These are phyloP conservation scores for Malania oleifera DNA, from an alignment of 164 flowering plant genomes.

Conservation along the genomic window DNA sequence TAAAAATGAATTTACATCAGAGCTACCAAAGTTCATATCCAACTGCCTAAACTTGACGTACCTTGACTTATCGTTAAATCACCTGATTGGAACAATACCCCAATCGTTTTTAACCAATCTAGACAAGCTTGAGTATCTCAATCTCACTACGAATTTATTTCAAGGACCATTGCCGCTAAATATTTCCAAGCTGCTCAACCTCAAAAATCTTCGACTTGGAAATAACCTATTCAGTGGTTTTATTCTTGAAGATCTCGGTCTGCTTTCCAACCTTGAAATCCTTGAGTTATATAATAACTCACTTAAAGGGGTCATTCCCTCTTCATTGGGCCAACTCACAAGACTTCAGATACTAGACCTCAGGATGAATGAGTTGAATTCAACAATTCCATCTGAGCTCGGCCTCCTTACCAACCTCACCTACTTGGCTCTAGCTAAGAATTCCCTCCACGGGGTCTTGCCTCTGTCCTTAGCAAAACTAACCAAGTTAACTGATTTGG, in stretches of 20 bases:
- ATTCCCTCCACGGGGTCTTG: slow-evolving; percentile 34
- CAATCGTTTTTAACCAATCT: slow-evolving; percentile 35
- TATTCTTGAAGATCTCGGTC: slow-evolving; percentile 31
- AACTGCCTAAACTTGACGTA: slow-evolving; percentile 36
- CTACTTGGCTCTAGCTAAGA: slow-evolving; percentile 35
- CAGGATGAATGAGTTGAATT: slow-evolving; percentile 26
- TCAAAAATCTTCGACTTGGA: slow-evolving; percentile 28
- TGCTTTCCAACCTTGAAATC: slow-evolving; percentile 23
- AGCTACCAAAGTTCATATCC: slow-evolving; percentile 35
- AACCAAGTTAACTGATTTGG: slow-evolving; percentile 24
- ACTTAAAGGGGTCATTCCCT: slow-evolving; percentile 38
- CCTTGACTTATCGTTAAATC: slow-evolving; percentile 43
- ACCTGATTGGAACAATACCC: slow-evolving; percentile 34
- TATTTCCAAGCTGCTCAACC: slow-evolving; percentile 39
- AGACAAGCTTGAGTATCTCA: slow-evolving; percentile 34
- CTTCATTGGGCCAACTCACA: slow-evolving; percentile 39
- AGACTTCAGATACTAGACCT: slow-evolving; percentile 36
- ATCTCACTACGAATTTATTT: slow-evolving; percentile 28
- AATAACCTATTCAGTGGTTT: slow-evolving; percentile 28
- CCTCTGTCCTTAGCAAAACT: slow-evolving; percentile 44
- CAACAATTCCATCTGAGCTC: slow-evolving; percentile 48
- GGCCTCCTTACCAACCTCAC: slow-evolving; percentile 43
- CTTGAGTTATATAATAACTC: slow-evolving; percentile 37
- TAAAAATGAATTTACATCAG: slow-evolving; percentile 19
- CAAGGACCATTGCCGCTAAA: slow-evolving; percentile 35